Evolutionary conservation across 176 grass and related monocot genomes (phyloP), one percentile per base, ranked within the genome.

Genomic region (Oropetium thomaeum): DNA sequence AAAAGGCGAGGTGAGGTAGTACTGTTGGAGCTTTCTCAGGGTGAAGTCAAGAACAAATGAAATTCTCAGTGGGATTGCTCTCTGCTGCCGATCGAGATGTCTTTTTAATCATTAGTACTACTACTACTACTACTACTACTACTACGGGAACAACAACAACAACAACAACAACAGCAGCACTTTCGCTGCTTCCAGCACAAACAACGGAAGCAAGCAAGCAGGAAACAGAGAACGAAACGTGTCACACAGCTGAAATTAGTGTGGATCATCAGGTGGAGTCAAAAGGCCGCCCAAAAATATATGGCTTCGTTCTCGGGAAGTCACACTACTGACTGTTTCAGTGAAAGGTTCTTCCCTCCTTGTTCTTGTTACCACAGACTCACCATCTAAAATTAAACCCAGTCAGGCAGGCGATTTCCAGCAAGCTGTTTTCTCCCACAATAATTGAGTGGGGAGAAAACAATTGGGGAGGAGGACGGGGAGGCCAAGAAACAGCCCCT

Each of bases 281-380:
- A 71, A 71, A 55, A n/a, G n/a, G n/a, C n/a, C n/a, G n/a, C 65
- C 57, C 86, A 84, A 76, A 88, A n/a, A n/a, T n/a, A n/a, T n/a
- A 84, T 79, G 76, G 47, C 86, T 83, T 79, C n/a, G n/a, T n/a
- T n/a, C n/a, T n/a, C n/a, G n/a, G 76, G 76, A 84, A 76, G 75
- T 63, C 63, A 33, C 41, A 73, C 70, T 63, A n/a, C n/a, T n/a
- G n/a, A n/a, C n/a, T n/a, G n/a, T 54, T 74, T 69, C 44, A 76
- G 71, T 55, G 57, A 45, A 84, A 37, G n/a, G n/a, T n/a, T n/a
- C n/a, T 61, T n/a, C 75, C 47, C 32, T 42, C 59, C 71, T 42
- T 60, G 20, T 68, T n/a, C n/a, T n/a, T n/a, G n/a, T n/a, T n/a
- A n/a, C n/a, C 62, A 42, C 32, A 29, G 11, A 20, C 25, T 67